These are phyloP conservation scores for Xylaria sp. DNA, from an alignment of 2,329 filamentous ascomycete species.

Conservation along the genomic window DNA sequence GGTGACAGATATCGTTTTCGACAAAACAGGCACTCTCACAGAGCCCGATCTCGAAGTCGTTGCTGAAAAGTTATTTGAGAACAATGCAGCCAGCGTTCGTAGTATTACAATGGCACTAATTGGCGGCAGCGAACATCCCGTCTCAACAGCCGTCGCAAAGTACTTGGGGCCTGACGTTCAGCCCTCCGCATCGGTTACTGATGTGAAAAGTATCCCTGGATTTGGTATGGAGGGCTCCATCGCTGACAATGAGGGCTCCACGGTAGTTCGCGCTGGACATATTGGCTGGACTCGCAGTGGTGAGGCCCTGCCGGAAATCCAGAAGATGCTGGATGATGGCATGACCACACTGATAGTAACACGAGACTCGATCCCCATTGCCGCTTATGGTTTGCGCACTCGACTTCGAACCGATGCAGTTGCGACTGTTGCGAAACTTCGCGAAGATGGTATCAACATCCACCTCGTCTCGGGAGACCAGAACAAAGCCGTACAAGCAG, in stretches of 20 bases:
- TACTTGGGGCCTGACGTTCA: constrained; percentile 46
- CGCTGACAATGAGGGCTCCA: constrained; percentile 32
- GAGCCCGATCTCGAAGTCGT: constrained; percentile 62
- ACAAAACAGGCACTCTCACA: constrained; percentile 84
- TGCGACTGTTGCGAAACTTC: constrained; percentile 51
- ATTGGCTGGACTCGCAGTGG: constrained; percentile 57
- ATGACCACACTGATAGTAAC: constrained; percentile 61
- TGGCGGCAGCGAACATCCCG: constrained; percentile 61
- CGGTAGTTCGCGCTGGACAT: constrained; percentile 59
- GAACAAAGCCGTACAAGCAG: constrained; percentile 56
- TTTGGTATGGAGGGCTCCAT: constrained; percentile 57
- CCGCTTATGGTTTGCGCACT: constrained; percentile 60
- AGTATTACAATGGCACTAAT: constrained; percentile 52
- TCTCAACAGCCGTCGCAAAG: constrained; percentile 55
- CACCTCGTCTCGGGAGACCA: constrained; percentile 66
- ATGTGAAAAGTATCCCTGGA: constrained; percentile 55
- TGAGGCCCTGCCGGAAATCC: constrained; percentile 49
- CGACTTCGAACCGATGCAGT: constrained; percentile 56
- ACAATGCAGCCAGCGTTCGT: constrained; percentile 9
- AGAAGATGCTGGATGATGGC: constrained; percentile 50
- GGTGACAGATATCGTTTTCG: constrained; percentile 75
- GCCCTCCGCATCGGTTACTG: constrained; percentile 40
- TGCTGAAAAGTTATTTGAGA: constrained; percentile 49
- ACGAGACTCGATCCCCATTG: constrained; percentile 50
- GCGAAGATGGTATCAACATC: constrained; percentile 53